Evolutionary conservation across 768 basidiomycete genomes (phyloP).

Genomic region (Auricularia cornea): DNA sequence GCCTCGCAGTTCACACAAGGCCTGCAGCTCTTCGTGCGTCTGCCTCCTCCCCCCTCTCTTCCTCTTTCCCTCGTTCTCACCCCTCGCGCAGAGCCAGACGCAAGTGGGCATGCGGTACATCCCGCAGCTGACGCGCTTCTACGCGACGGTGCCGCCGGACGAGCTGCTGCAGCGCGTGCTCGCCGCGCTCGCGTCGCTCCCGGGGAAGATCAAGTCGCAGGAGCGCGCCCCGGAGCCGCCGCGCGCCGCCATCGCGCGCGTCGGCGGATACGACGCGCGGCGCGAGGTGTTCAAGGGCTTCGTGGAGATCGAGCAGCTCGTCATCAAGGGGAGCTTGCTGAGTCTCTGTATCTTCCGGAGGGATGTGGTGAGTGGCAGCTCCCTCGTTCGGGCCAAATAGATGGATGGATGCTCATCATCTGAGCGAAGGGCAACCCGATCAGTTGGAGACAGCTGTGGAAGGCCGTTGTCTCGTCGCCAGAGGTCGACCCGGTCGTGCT

Average conservation of each 20-base stretch:
- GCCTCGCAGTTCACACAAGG: constrained; percentile 71
- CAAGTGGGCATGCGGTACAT: constrained; percentile 64
- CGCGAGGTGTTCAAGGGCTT: constrained; percentile 64
- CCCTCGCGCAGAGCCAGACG: constrained; percentile 62
- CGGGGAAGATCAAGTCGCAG: constrained; percentile 31
- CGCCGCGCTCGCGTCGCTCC: constrained; percentile 40
- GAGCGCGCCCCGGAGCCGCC: constrained; percentile 1
- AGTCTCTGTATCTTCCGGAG: constrained; percentile 65
- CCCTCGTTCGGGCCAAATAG: neutral
- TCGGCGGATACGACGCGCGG: constrained; percentile 64
- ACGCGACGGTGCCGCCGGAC: constrained; percentile 47
- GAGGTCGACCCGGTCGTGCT: constrained; percentile 53
- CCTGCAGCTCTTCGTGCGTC: constrained; percentile 74
- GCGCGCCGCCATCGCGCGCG: constrained; percentile 33
- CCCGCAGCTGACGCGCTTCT: constrained; percentile 76
- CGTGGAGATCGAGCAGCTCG: constrained; percentile 61
- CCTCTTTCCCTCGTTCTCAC: neutral
- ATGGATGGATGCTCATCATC: neutral
- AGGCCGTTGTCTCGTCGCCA: constrained; percentile 43
- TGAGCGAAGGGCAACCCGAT: constrained; percentile 60
- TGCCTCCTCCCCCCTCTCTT: constrained; percentile 21
- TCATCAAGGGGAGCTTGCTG: constrained; percentile 37
- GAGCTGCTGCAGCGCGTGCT: constrained; percentile 46
- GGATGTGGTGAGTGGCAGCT: constrained; percentile 45
- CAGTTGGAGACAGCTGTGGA: constrained; percentile 74